Base-by-base conservation (phyloP, 139 green algal genomes). In the Marvania coccoides region DNA sequence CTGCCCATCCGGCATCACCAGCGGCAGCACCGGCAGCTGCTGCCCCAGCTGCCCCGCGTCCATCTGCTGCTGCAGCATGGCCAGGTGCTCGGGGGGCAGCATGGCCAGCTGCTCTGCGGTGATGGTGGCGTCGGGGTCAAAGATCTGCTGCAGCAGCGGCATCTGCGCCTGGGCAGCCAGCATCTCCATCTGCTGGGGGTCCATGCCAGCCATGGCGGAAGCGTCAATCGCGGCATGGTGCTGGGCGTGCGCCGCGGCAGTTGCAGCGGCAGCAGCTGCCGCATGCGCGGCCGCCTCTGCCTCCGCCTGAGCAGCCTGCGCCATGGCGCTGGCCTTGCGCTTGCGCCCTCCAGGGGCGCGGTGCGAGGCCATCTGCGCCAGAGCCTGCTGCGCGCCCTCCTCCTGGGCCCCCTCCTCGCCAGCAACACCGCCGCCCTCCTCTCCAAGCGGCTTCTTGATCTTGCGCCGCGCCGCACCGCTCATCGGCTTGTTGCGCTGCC, bases 31-130 rank as follows among this genome's bases (percentile, higher is more conserved):
- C 19, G 19, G 35, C 30, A 23, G 48, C 48, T 4, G 9, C 34
- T 42, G 19, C 47, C 31, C 7, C 30, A 57, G 10, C 34, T 61
- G 63, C 34, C 46, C 19, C 29, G 23, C 14, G 19, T 47, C 30
- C 64, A 59, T 26, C n/a, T 47, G 47, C 33, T n/a, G 64, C 37
- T 37, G 63, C 48, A 62, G 30, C 59, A 66, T 66, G 30, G 59
- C 59, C 9, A 66, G 19, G 6, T 51, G 59, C 13, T 66, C 59
- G 0, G 23, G 57, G 12, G 57, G 6, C n/a, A 56, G 57, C n/a
- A 56, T 56, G 4, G 12, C 15, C n/a, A 58, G 26, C 14, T 64
- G 57, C n/a, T 64, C 57, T 33, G 57, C 29, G 33, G n/a, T 64
- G 19, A 51, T 51, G 19, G 42, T 51, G 6, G 23, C n/a, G 48